phyloP scores from a whole-genome alignment of 495 filamentous ascomycete genomes.

The Terfezia boudieri region DNA sequence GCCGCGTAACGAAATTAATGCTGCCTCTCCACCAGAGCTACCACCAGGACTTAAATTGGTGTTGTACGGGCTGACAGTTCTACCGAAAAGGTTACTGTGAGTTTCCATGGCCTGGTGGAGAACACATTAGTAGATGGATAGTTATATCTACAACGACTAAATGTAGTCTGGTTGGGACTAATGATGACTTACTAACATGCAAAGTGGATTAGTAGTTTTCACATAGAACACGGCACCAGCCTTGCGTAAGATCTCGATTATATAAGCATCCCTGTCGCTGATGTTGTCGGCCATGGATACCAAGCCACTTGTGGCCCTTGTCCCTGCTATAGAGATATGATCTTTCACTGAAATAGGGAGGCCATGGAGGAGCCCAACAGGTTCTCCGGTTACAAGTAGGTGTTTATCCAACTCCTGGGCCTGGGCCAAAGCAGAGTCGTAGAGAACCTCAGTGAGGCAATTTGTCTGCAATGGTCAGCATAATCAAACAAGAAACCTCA shows the following conservation, averaged over 20 bases:
- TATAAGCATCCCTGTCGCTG: conserved; percentile 24
- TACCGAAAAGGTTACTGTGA: conserved; percentile 15
- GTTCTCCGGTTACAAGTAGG: conserved; percentile 25
- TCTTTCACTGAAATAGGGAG: conserved; percentile 47
- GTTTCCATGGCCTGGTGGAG: conserved; percentile 7
- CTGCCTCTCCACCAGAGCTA: conserved; percentile 43
- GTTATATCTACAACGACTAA: conserved; percentile 26
- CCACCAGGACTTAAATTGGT: conserved; percentile 35
- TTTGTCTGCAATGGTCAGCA: conserved; percentile 20
- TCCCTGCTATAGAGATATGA: conserved; percentile 36
- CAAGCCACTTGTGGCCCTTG: conserved; percentile 38
- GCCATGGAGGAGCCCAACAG: conserved; percentile 41
- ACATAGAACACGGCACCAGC: conserved; percentile 35
- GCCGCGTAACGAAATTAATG: conserved; percentile 36
- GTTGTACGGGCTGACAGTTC: conserved; percentile 36
- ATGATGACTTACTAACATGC: conserved; percentile 21
- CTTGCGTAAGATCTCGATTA: conserved; percentile 27
- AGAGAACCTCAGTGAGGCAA: conserved; percentile 45
- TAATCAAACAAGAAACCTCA: background rate
- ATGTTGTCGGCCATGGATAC: conserved; percentile 31
- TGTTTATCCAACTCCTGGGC: conserved; percentile 37
- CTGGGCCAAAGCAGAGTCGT: conserved; percentile 33
- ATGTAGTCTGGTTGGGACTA: no score
- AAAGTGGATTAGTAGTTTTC: conserved; percentile 45
- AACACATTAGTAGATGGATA: conserved; percentile 13